Percentiles rank a stretch among this genome's conserved stretches.
Evolutionary conservation across 441 rosid species (phyloP).

Genomic region (Metrosideros polymorpha): DNA sequence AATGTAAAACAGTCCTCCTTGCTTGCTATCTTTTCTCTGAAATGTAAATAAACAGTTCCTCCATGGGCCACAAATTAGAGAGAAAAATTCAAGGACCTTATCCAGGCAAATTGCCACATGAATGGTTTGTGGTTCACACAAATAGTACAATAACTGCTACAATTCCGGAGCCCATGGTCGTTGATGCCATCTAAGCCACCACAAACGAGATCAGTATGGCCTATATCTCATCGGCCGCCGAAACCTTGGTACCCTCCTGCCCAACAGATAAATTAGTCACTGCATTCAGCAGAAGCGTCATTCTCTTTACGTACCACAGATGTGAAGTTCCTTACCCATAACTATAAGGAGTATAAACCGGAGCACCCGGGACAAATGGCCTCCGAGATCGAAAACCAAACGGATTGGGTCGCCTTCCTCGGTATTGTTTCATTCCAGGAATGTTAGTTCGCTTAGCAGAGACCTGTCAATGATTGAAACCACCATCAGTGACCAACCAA

Average conservation of each 20-base stretch:
- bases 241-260: conserved; percentile 74
- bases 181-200: background rate
- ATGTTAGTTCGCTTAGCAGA: conserved; percentile 70
- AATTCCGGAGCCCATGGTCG: background rate
- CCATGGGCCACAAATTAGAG: background rate
- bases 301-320: background rate
- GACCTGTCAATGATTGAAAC: conserved; percentile 28
- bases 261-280: conserved; percentile 3
- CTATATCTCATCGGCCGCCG: conserved; percentile 65
- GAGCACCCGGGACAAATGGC: conserved; percentile 50
- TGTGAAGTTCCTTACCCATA: conserved; percentile 43
- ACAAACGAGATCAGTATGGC: conserved; percentile 34
- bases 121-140: background rate
- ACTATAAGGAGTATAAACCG: conserved; percentile 39
- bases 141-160: background rate
- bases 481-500: background rate
- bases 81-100: background rate
- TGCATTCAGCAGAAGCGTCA: background rate
- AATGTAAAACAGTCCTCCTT: background rate
- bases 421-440: conserved; percentile 66
- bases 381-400: conserved; percentile 44
- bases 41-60: background rate
- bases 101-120: background rate
- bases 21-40: background rate
- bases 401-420: conserved; percentile 50